Evolutionary conservation across 345 rosid species (phyloP).

Genomic region (Bruguiera gymnorhiza): DNA sequence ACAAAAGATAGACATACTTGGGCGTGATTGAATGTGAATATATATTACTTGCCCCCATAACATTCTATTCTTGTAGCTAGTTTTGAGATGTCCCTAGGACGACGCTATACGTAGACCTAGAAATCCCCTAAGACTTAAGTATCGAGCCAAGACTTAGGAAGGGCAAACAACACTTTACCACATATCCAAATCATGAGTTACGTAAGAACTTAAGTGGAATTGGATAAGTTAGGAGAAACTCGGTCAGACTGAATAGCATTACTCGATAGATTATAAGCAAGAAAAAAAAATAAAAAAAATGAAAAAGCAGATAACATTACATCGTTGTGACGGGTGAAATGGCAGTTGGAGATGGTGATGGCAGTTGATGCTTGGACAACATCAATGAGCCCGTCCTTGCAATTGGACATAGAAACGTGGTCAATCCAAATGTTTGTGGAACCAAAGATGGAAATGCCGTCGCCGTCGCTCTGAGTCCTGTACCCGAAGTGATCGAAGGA

Average conservation of each 20-base stretch:
- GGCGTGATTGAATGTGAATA: too few relatives aligned
- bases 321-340: constrained; percentile 2
- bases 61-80: neutral
- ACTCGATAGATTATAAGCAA: too few relatives aligned
- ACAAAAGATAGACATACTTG: neutral
- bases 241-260: too few relatives aligned
- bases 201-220: too few relatives aligned
- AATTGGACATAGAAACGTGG: constrained; percentile 9
- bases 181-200: too few relatives aligned
- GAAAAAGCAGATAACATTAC: neutral
- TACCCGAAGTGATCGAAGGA: constrained; percentile 10
- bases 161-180: too few relatives aligned
- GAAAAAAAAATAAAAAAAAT: too few relatives aligned
- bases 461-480: constrained; percentile 6
- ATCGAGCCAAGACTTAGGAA: too few relatives aligned
- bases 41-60: too few relatives aligned
- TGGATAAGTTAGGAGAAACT: too few relatives aligned
- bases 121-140: too few relatives aligned
- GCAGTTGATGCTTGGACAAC: constrained; percentile 9
- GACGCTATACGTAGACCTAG: neutral
- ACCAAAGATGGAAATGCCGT: constrained; percentile 14
- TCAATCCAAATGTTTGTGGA: constrained; percentile 12
- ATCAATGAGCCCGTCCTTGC: constrained; percentile 12
- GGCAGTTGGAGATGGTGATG: constrained; percentile 9
- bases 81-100: neutral